A percentile compares a stretch with the other conserved stretches of the same genome.
phyloP scores from a whole-genome alignment of 805 yeast species.

The Starmerella floricola region DNA sequence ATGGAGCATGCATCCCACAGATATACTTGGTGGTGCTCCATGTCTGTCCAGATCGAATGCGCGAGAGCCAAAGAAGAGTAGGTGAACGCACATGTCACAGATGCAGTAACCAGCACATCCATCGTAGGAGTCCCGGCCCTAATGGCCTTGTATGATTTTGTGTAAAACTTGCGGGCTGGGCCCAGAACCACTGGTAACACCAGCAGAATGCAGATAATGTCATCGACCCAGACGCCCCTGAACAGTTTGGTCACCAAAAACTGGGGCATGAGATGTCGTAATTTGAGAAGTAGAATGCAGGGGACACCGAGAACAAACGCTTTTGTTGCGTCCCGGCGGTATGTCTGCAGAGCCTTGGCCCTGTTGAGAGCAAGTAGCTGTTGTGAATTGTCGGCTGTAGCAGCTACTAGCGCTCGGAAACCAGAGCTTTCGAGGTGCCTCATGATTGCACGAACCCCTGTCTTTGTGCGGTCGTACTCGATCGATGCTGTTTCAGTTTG shows the following conservation, averaged over 20 bases:
- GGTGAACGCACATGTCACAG: conserved; percentile 64
- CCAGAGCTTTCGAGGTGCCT: conserved; percentile 41
- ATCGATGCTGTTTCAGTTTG: conserved; percentile 43
- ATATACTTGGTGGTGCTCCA: conserved; percentile 19
- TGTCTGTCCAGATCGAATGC: conserved; percentile 31
- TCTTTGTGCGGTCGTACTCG: conserved; percentile 35
- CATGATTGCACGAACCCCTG: conserved; percentile 53
- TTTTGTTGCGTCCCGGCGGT: conserved; percentile 47
- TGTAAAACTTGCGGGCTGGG: conserved; percentile 58
- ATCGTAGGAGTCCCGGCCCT: conserved; percentile 66
- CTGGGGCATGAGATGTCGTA: conserved; percentile 28
- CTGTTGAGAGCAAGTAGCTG: conserved; percentile 62
- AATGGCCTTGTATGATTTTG: conserved; percentile 52
- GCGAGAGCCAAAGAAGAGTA: conserved; percentile 60
- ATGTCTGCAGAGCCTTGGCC: conserved; percentile 56
- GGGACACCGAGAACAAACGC: conserved; percentile 53
- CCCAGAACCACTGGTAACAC: conserved; percentile 50
- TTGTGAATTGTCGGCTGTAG: conserved; percentile 43
- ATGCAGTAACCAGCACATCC: conserved; percentile 80
- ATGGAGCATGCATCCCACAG: conserved; percentile 80
- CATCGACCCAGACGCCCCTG: conserved; percentile 55
- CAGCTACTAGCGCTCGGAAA: conserved; percentile 39
- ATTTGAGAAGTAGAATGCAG: conserved; percentile 37
- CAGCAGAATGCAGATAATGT: conserved; percentile 46
- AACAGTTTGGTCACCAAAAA: conserved; percentile 32